Evolutionary conservation across 2,329 filamentous ascomycete genomes (phyloP), one percentile per base, ranked within the genome.

Genomic region (Beauveria brongniartii): DNA sequence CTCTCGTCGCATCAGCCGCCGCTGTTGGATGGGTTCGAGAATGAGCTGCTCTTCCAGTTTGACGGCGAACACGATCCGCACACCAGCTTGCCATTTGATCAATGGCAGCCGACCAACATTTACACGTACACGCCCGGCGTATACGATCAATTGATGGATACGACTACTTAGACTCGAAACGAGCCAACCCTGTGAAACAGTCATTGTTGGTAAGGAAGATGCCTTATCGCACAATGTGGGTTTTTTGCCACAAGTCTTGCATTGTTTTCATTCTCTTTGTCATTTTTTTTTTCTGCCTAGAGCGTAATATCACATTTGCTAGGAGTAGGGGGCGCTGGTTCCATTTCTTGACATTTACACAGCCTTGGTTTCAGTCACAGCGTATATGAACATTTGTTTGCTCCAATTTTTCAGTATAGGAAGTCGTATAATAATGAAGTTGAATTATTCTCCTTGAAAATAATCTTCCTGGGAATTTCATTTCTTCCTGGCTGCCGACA

Each of bases 1-100:
- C 26, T 59, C 28, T 43, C 40, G 12, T 46, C 47, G 34, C 55
- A 61, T 22, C 51, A 44, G 37, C 24, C 40, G 3, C 51, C 22
- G 37, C 66, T 70, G 8, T 74, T 74, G 48, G 79, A 81, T 60
- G 78, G 78, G 1, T 81, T 76, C 62, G 75, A 79, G 63, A 71
- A 68, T 9, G 79, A 80, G 66, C 65, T 81, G 56, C 75, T 77
- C 63, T 73, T 72, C 52, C 77, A 77, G 59, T 72, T 79, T 26
- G 70, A 77, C 44, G 78, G 77, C 2, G 67, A 47, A 37, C 46
- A 50, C 20, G 57, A 44, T 26, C n/a, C 40, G 10, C 37, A 53
- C 48, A 46, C 53, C 26, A 37, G 20, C 22, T 20, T 47, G 46
- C 46, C 55, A 12, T 43, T 43, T 14, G 55, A 50, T 9, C 55